These are phyloP conservation scores for Turritis glabra DNA, from an alignment of 345 rosid genomes.

Conservation along the genomic window DNA sequence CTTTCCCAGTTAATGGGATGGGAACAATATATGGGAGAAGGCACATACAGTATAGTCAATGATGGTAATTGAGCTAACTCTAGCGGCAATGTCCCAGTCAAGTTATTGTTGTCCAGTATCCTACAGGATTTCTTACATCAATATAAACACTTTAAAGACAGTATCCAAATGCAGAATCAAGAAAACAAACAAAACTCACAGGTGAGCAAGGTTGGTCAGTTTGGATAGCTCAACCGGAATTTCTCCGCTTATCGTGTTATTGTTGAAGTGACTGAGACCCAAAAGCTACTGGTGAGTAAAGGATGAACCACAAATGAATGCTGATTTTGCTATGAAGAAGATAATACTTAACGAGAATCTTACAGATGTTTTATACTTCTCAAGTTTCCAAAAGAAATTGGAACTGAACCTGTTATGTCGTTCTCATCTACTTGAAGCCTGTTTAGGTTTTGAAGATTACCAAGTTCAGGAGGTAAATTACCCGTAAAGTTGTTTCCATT, in stretches of 20 bases:
- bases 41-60: constrained; percentile 68
- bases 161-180: not conserved
- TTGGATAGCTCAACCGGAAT: constrained; percentile 71
- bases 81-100: constrained; percentile 67
- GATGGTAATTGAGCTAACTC: constrained; percentile 51
- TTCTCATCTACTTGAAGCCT: constrained; percentile 87
- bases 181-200: constrained; percentile 51
- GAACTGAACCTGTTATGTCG: constrained; percentile 71
- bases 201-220: constrained; percentile 58
- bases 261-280: constrained; percentile 75
- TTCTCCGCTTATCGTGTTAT: constrained; percentile 70
- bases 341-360: constrained; percentile 39
- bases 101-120: constrained; percentile 74
- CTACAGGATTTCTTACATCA: constrained; percentile 44
- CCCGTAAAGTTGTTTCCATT: constrained; percentile 82
- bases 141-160: not conserved
- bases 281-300: constrained; percentile 18
- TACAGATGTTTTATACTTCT: constrained; percentile 62
- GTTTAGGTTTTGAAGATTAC: constrained; percentile 48
- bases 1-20: not conserved
- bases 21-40: not conserved
- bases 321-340: constrained; percentile 26
- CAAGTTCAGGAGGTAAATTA: constrained; percentile 77
- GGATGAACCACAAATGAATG: constrained; percentile 11
- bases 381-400: constrained; percentile 65